phyloP scores from a whole-genome alignment of 2,329 filamentous ascomycete genomes.

The Penicillium sclerotigenum region DNA sequence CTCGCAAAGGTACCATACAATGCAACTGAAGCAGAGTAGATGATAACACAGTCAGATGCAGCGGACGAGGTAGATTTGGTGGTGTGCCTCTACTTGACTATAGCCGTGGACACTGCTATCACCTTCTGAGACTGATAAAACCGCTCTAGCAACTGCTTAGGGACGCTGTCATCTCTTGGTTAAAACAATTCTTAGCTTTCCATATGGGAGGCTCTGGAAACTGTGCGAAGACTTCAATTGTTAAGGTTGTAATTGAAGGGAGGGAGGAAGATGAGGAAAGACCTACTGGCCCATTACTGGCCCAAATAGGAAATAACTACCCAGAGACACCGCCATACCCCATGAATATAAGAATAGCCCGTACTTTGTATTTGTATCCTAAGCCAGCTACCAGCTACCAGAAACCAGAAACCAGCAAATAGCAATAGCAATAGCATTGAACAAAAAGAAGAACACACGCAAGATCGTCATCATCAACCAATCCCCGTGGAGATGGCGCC shows the following conservation, averaged over 20 bases:
- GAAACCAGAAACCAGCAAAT: background rate
- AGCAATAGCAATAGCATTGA: background rate
- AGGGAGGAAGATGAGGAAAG: background rate
- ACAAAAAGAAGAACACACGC: background rate
- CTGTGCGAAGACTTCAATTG: too few species aligned
- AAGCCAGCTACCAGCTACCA: too few species aligned
- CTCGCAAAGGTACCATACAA: background rate
- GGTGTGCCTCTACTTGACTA: background rate
- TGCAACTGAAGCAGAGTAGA: background rate
- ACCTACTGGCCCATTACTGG: too few species aligned
- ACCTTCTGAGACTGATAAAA: too few species aligned
- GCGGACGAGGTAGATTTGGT: background rate
- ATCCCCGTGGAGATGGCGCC: constrained; percentile 25
- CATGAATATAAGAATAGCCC: background rate
- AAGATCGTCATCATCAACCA: constrained; percentile 17
- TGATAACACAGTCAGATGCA: background rate
- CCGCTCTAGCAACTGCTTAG: too few species aligned
- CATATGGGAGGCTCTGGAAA: too few species aligned
- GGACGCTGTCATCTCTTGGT: too few species aligned
- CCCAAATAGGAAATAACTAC: background rate
- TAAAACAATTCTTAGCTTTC: too few species aligned
- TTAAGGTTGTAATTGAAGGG: too few species aligned
- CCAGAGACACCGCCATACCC: background rate
- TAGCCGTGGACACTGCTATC: too few species aligned
- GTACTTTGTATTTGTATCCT: background rate